These are phyloP conservation scores for Chondrus crispus DNA, from an alignment of 23 red algal species.

Conservation along the genomic window DNA sequence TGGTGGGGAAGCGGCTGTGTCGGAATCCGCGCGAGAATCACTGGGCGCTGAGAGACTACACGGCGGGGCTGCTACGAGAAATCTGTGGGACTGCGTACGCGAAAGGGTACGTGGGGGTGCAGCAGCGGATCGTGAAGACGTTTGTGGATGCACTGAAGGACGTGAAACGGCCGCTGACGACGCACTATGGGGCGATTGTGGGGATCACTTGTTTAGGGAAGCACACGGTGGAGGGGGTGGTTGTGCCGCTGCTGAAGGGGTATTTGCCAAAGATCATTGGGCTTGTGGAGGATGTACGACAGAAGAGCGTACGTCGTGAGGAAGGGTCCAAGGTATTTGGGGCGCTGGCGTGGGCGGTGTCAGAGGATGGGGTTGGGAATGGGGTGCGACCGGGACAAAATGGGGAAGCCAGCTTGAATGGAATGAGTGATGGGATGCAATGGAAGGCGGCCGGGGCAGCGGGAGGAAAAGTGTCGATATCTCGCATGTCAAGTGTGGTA, in stretches of 20 bases:
- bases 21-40: constrained; percentile 73
- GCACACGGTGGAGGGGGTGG: constrained; percentile 7
- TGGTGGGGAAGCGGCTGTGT: constrained; percentile 73
- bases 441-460: too few species aligned
- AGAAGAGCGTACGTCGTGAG: constrained; percentile 6
- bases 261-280: neutral
- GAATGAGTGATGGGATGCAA: too few species aligned
- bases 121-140: constrained; percentile 79
- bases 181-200: constrained; percentile 95
- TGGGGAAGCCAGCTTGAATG: too few species aligned
- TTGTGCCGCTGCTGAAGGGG: neutral
- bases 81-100: constrained; percentile 65
- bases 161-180: constrained; percentile 62
- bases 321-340: constrained; percentile 44
- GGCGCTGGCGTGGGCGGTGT: constrained; percentile 48
- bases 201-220: constrained; percentile 57
- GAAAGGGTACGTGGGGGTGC: constrained; percentile 54
- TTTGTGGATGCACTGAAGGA: constrained; percentile 56
- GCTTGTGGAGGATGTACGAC: too few species aligned
- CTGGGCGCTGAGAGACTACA: constrained; percentile 86
- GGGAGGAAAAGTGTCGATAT: too few species aligned
- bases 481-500: too few species aligned
- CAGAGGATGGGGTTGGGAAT: too few species aligned
- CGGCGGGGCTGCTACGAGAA: constrained; percentile 51
- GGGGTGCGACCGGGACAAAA: too few species aligned